A percentile compares a stretch with the other conserved stretches of the same genome.
These are phyloP conservation scores for Dillenia turbinata DNA, from an alignment of 164 flowering plant species.

Conservation along the genomic window DNA sequence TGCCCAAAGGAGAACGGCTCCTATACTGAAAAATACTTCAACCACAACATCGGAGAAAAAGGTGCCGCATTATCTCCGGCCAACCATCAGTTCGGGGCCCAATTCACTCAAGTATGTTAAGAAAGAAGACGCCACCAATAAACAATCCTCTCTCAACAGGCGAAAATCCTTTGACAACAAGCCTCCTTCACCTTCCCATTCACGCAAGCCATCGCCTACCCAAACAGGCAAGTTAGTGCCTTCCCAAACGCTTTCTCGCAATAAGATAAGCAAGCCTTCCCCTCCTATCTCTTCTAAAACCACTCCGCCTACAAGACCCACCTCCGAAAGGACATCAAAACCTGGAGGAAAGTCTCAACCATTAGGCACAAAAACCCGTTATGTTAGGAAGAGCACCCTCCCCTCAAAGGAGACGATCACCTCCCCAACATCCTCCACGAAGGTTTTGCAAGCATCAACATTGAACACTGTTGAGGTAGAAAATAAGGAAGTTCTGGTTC, in stretches of 20 bases:
- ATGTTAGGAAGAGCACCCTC: constrained; percentile 11
- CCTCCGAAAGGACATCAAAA: constrained; percentile 14
- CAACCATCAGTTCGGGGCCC: constrained; percentile 35
- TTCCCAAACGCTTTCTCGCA: constrained; percentile 11
- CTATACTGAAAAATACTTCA: constrained; percentile 12
- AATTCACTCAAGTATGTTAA: constrained; percentile 25
- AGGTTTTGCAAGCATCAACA: background rate
- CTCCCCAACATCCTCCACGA: background rate
- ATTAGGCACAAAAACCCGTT: constrained; percentile 5
- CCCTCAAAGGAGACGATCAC: constrained; percentile 4
- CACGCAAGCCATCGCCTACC: constrained; percentile 18
- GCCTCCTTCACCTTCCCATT: constrained; percentile 26
- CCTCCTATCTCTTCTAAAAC: constrained; percentile 13
- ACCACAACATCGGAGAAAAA: constrained; percentile 18
- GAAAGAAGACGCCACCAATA: constrained; percentile 18
- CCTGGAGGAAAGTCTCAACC: constrained; percentile 12
- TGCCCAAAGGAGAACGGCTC: constrained; percentile 10
- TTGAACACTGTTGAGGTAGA: constrained; percentile 8
- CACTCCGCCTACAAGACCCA: constrained; percentile 11
- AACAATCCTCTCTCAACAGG: constrained; percentile 13
- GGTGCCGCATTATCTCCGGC: constrained; percentile 43
- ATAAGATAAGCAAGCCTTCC: constrained; percentile 11
- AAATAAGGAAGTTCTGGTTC: constrained; percentile 8
- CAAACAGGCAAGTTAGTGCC: constrained; percentile 11
- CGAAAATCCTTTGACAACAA: constrained; percentile 45